Evolutionary conservation across 306 rosid species (phyloP).

Genomic region (Corylus avellana): DNA sequence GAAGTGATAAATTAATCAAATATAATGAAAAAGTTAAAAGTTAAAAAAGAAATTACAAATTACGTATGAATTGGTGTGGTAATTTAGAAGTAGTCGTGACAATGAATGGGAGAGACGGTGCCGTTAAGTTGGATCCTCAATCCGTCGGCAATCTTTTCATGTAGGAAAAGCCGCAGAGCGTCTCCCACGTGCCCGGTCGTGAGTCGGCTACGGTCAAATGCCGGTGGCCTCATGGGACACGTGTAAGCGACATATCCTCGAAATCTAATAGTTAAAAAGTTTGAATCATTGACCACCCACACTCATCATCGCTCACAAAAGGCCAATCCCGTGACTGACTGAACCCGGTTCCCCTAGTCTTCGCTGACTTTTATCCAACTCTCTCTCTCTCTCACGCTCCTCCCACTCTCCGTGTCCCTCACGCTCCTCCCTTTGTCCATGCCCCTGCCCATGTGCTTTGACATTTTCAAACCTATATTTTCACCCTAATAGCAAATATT

Average conservation of each 20-base stretch:
- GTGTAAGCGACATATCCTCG: slow-evolving; percentile 40
- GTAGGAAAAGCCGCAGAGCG: slow-evolving; percentile 7
- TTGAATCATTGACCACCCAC: slow-evolving; percentile 55
- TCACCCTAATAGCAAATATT: too few relatives aligned
- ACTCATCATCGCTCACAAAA: slow-evolving; percentile 10
- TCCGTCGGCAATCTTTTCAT: slow-evolving; percentile 28
- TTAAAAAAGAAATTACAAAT: too few relatives aligned
- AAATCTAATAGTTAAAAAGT: slow-evolving; percentile 20
- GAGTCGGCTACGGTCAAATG: slow-evolving; percentile 72
- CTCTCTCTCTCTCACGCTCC: background rate
- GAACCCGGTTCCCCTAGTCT: slow-evolving; percentile 12
- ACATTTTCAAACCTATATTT: background rate
- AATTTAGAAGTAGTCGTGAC: background rate
- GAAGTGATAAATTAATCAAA: too few relatives aligned
- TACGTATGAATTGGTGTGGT: too few relatives aligned
- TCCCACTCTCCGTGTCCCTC: background rate
- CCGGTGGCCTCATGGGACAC: slow-evolving; percentile 63
- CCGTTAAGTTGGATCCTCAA: slow-evolving; percentile 29
- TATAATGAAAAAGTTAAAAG: too few relatives aligned
- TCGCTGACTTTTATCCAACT: slow-evolving; percentile 20
- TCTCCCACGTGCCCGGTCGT: slow-evolving; percentile 44
- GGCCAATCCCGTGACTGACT: background rate
- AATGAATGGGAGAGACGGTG: slow-evolving; percentile 23
- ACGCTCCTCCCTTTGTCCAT: background rate
- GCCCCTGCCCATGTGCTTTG: background rate